phyloP scores from a whole-genome alignment of 2,329 filamentous ascomycete genomes.

The Diplocarpon mali region DNA sequence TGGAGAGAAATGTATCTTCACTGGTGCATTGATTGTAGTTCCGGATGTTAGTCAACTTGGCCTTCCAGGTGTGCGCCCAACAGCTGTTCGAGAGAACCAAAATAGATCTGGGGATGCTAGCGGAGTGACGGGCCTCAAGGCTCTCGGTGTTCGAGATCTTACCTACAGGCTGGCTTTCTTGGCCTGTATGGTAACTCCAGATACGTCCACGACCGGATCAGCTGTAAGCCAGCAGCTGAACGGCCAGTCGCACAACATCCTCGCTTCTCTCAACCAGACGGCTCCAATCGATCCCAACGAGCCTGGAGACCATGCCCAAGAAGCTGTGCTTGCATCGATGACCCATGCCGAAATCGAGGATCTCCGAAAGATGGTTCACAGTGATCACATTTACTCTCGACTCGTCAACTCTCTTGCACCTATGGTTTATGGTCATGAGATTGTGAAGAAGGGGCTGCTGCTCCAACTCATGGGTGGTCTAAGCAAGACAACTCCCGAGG shows the following conservation, averaged over 20 bases:
- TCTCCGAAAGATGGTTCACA: slow-evolving; percentile 85
- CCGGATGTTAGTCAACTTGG: slow-evolving; percentile 93
- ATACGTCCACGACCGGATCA: slow-evolving; percentile 70
- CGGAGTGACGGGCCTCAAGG: slow-evolving; percentile 80
- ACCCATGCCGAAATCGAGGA: slow-evolving; percentile 84
- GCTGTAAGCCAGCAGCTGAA: slow-evolving; percentile 55
- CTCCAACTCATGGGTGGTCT: slow-evolving; percentile 95
- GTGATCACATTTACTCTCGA: slow-evolving; percentile 86
- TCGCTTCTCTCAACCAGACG: slow-evolving; percentile 70
- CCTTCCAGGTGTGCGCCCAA: slow-evolving; percentile 73
- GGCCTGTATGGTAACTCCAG: slow-evolving; percentile 89
- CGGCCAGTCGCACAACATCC: slow-evolving; percentile 71
- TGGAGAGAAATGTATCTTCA: slow-evolving; percentile 97
- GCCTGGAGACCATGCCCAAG: slow-evolving; percentile 75
- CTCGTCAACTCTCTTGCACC: slow-evolving; percentile 90
- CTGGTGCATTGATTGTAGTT: slow-evolving; percentile 88
- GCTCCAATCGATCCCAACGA: slow-evolving; percentile 55
- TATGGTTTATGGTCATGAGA: slow-evolving; percentile 93
- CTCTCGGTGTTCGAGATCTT: slow-evolving; percentile 85
- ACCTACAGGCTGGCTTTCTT: slow-evolving; percentile 96
- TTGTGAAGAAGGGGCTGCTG: slow-evolving; percentile 93
- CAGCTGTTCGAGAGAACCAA: slow-evolving; percentile 73
- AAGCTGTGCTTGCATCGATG: slow-evolving; percentile 76
- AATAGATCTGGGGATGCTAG: slow-evolving; percentile 67
- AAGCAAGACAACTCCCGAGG: slow-evolving; percentile 80